A percentile compares a stretch with the other conserved stretches of the same genome.
These are phyloP conservation scores for Phytopythium oedochilum DNA, from an alignment of 352 stramenopile species.

Conservation along the genomic window DNA sequence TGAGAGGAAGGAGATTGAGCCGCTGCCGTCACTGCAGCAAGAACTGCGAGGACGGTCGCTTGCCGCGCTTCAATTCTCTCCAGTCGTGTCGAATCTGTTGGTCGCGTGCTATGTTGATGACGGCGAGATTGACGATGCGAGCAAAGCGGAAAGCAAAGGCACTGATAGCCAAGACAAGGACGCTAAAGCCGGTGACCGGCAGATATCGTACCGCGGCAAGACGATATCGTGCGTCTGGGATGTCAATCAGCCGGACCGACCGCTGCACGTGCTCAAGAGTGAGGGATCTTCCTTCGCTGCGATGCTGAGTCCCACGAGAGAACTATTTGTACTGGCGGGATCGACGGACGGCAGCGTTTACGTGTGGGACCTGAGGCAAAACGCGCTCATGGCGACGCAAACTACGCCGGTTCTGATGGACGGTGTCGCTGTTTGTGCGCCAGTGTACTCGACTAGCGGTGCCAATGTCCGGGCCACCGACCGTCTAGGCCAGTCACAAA, in stretches of 20 bases:
- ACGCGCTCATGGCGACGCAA: slow-evolving; percentile 1
- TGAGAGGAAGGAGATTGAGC: slow-evolving; percentile 11
- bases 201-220: slow-evolving; percentile 21
- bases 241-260: slow-evolving; percentile 41
- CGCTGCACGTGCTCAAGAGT: slow-evolving; percentile 37
- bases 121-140: background rate
- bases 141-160: background rate
- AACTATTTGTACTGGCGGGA: slow-evolving; percentile 48
- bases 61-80: slow-evolving; percentile 39
- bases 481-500: background rate
- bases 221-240: slow-evolving; percentile 66
- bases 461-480: slow-evolving; percentile 27
- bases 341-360: slow-evolving; percentile 63
- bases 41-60: slow-evolving; percentile 28
- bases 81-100: slow-evolving; percentile 41
- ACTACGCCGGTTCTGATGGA: background rate
- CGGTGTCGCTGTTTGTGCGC: slow-evolving; percentile 27
- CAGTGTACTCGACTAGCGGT: slow-evolving; percentile 58
- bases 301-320: slow-evolving; percentile 39
- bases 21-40: slow-evolving; percentile 14
- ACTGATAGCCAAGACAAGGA: background rate
- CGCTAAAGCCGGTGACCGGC: background rate
- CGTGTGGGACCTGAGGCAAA: slow-evolving; percentile 56
- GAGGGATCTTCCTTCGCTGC: slow-evolving; percentile 38
- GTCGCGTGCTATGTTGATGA: slow-evolving; percentile 28